Evolutionary conservation across 1,284 basidiomycete species (phyloP), one percentile per base, ranked within the genome.

Genomic region (Rhizoctonia solani): DNA sequence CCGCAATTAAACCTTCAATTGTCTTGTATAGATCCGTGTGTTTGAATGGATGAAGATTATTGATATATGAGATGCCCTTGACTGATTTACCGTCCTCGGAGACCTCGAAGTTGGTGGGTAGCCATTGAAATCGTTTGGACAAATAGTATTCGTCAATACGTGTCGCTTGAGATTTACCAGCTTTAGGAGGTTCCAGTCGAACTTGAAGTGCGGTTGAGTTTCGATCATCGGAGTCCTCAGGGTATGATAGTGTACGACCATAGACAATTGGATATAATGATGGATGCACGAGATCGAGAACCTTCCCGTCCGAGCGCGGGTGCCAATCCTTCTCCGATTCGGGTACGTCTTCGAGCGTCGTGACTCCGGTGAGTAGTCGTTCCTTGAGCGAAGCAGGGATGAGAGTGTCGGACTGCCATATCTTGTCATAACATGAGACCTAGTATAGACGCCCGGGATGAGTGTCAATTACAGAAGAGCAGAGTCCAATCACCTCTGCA

Each of bases 361-460:
- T 56, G 25, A 78, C 71, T 32, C 69, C 69, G 25, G 71, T 29
- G 25, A 75, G 68, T 52, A 79, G 69, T 16, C 49, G 46, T 6
- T 46, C 32, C 27, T 68, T 59, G n/a, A 69, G 59, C 6, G 59
- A 4, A 5, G 54, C 27, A 44, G 73, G 70, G 19, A 79, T 39
- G 21, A 79, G 68, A 23, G 54, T 37, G 23, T 77, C 73, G 1
- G 80, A 79, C 69, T 84, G 79, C 82, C 83, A 85, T 27, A 85
- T 81, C 21, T 82, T 78, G 59, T 84, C 82, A 67, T 83, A 84
- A 71, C 81, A 83, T 14, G 83, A 83, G 5, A 83, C 79, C 72
- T 84, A 78, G 69, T 82, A n/a, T n/a, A n/a, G n/a, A n/a, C n/a
- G n/a, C n/a, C n/a, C n/a, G n/a, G n/a, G n/a, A n/a, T n/a, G n/a